Evolutionary conservation across 2,329 filamentous ascomycete genomes (phyloP), one percentile per base, ranked within the genome.

Genomic region (Macrophomina tecta): DNA sequence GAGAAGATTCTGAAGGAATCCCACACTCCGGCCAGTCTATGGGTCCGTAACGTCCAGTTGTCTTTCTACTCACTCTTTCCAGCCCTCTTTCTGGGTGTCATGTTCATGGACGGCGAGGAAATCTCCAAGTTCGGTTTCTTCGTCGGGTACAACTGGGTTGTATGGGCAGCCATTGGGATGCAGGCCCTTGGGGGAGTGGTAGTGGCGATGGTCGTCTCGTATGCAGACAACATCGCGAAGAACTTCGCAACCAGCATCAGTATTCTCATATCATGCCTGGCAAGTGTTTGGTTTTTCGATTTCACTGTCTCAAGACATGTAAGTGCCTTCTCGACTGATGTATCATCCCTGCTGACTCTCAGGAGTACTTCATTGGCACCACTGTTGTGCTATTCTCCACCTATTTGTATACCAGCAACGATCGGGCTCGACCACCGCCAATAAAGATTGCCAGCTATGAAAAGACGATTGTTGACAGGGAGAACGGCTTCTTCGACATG

Each of bases 41-140:
- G 95, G 95, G 90, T 95, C 51, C 90, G 95, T 69, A 99, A 98
- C 76, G 91, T 97, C 55, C 95, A 99, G 78, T 83, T 99, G 30
- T 94, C 93, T 0, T 92, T 97, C 75, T 99, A 97, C 81, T 97
- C 94, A 0, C 83, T 98, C 1, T 94, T 97, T 73, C 93, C 94
- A 0, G 91, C 94, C 0, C 83, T 97, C 0, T 88, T 98, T 67
- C 85, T 97, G 63, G 95, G 94, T 1, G 90, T 98, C 5, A 81
- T 96, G 2, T 91, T 92, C 80, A 91, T 93, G 70, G 95, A 99
- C 71, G 95, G 94, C 32, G 87, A 89, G 68, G 90, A 91, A 48
- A 93, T 99, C 70, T 86, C 90, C 32, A 88, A 90, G 77, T 89
- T 92, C 69, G 95, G 95, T 12, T 97, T 98, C 79, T 98, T 99